These are phyloP conservation scores for Wickerhamiella allomyrinae DNA, from an alignment of 805 yeast species.

Conservation along the genomic window DNA sequence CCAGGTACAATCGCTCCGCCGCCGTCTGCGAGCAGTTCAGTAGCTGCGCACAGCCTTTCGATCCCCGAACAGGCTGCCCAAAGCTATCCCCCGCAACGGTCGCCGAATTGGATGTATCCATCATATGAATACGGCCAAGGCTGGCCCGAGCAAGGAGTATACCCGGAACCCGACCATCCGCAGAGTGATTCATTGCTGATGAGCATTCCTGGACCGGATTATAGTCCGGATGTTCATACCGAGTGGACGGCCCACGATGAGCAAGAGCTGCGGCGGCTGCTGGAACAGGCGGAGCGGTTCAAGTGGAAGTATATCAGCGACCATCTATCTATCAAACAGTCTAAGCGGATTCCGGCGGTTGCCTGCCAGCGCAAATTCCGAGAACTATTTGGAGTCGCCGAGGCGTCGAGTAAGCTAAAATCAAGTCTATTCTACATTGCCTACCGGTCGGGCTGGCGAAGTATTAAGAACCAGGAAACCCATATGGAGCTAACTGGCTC, in stretches of 20 bases:
- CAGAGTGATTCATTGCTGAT: not conserved
- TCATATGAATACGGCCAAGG: not conserved
- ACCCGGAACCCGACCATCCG: not conserved
- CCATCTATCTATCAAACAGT: constrained; percentile 18
- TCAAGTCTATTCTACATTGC: constrained; percentile 42
- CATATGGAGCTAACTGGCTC: constrained; percentile 4
- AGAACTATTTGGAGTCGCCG: constrained; percentile 41
- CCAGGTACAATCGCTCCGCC: no score
- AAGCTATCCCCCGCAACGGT: not conserved
- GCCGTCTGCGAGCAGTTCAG: no score
- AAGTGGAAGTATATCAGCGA: constrained; percentile 47
- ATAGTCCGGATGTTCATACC: constrained; percentile 6
- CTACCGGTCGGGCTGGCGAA: constrained; percentile 32
- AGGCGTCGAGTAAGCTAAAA: constrained; percentile 33
- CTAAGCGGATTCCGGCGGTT: constrained; percentile 35
- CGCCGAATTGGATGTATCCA: not conserved
- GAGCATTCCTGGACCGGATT: constrained; percentile 12
- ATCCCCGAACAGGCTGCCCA: no score
- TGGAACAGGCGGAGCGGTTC: constrained; percentile 39
- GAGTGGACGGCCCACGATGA: constrained; percentile 33
- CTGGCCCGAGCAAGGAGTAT: not conserved
- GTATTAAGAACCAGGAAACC: constrained; percentile 10
- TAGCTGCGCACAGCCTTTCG: no score
- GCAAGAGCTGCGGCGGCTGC: constrained; percentile 32
- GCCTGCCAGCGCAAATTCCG: constrained; percentile 44